Evolutionary conservation across 768 basidiomycete species (phyloP).

Genomic region (Kwoniella dejecticola): DNA sequence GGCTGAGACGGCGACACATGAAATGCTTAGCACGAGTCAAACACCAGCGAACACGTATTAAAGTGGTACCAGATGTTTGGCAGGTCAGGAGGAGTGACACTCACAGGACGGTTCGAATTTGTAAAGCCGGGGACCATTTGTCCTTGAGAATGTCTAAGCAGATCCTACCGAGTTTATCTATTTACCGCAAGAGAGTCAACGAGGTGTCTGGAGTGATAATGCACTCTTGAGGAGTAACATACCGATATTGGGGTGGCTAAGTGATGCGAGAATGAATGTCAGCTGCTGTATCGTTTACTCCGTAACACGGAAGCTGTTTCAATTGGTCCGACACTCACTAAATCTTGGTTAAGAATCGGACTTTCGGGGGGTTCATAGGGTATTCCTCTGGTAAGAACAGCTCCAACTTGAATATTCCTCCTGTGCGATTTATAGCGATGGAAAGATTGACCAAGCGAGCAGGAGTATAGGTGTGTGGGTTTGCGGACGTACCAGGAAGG

Average conservation of each 20-base stretch:
- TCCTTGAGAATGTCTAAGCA: constrained; percentile 99
- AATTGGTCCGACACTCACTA: constrained; percentile 58
- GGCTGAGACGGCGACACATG: constrained; percentile 37
- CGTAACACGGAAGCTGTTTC: not conserved
- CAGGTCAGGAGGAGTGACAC: not conserved
- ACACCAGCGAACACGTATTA: not conserved
- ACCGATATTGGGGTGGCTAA: constrained; percentile 94
- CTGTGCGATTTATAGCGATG: constrained; percentile 57
- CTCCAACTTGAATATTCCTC: constrained; percentile 92
- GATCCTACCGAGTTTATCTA: constrained; percentile 97
- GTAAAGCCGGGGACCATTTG: constrained; percentile 98
- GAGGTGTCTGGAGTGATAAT: not conserved
- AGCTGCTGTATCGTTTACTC: not conserved
- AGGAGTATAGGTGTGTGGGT: too few relatives aligned
- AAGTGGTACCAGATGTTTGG: not conserved
- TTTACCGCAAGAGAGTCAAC: not conserved
- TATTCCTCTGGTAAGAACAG: constrained; percentile 98
- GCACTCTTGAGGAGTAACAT: not conserved
- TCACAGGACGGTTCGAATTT: constrained; percentile 90
- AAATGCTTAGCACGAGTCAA: not conserved
- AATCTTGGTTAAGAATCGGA: constrained; percentile 95
- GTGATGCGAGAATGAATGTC: not conserved
- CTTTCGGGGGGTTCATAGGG: constrained; percentile 99
- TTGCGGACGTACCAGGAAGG: too few relatives aligned
- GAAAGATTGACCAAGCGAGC: too few relatives aligned